Evolutionary conservation across 1,284 basidiomycete species (phyloP).

Genomic region (Coniferiporia sulphurascens): DNA sequence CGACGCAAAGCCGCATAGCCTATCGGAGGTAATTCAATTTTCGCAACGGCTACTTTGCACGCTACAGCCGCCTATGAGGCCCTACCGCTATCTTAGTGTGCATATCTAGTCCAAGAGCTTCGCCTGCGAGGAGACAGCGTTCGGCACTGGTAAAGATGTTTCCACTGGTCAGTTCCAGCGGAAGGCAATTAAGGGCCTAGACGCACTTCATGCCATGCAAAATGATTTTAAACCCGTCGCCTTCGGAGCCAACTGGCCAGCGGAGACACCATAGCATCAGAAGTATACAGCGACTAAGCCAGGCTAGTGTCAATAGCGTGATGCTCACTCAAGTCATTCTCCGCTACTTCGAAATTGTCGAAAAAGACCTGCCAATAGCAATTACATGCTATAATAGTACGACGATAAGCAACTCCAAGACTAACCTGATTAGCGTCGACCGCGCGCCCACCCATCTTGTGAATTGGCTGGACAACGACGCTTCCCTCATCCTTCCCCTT

Average conservation of each 20-base stretch:
- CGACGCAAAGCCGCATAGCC: constrained; percentile 21
- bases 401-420: not conserved
- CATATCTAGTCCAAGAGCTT: constrained; percentile 30
- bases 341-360: constrained; percentile 29
- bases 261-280: not conserved
- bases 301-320: not conserved
- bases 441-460: constrained; percentile 34
- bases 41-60: not conserved
- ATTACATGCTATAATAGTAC: not conserved
- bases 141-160: constrained; percentile 33
- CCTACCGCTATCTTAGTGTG: not conserved
- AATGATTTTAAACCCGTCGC: constrained; percentile 33
- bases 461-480: constrained; percentile 28
- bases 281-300: too few species aligned
- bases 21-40: not conserved
- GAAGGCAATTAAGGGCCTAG: not conserved
- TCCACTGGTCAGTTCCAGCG: constrained; percentile 12
- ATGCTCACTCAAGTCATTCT: constrained; percentile 21
- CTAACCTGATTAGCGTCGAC: constrained; percentile 31
- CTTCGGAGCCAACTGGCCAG: constrained; percentile 28
- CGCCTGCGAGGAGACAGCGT: constrained; percentile 34
- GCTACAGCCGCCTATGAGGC: not conserved
- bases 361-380: constrained; percentile 25
- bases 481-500: constrained; percentile 22
- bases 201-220: constrained; percentile 25